Evolutionary conservation across 352 stramenopile species (phyloP).

Genomic region (Phytopythium chamaehyphon): DNA sequence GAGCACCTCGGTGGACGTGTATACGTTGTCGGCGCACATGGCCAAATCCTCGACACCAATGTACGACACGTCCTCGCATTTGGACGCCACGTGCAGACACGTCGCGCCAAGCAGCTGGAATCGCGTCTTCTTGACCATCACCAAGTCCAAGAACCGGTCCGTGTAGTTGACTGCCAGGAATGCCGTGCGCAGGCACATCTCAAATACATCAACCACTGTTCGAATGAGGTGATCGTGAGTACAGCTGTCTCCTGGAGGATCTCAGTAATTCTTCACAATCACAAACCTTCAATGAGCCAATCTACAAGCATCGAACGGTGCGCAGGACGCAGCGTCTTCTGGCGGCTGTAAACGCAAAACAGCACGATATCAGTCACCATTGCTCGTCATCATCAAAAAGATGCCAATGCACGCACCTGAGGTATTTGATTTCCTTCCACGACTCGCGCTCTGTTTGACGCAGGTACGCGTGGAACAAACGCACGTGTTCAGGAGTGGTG

Average conservation of each 20-base stretch:
- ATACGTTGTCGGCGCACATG: conserved; percentile 90
- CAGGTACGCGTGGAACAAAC: conserved; percentile 77
- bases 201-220: conserved; percentile 90
- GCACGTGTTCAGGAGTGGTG: conserved; percentile 65
- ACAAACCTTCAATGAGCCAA: conserved; percentile 88
- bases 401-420: conserved; percentile 39
- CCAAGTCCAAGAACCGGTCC: conserved; percentile 83
- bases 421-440: conserved; percentile 87
- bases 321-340: conserved; percentile 77
- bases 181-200: conserved; percentile 88
- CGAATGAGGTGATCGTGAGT: background rate
- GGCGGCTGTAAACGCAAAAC: conserved; percentile 29
- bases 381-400: background rate
- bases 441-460: conserved; percentile 72
- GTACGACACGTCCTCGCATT: conserved; percentile 92
- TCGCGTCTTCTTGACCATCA: conserved; percentile 86
- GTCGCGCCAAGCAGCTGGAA: conserved; percentile 90
- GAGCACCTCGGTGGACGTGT: conserved; percentile 85
- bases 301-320: conserved; percentile 91
- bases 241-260: background rate
- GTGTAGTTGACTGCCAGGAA: conserved; percentile 92
- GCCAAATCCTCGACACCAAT: conserved; percentile 90
- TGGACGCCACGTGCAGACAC: conserved; percentile 87
- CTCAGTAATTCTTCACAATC: background rate
- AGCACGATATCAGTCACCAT: conserved; percentile 2